Base-by-base conservation (phyloP, 139 green algal genomes). In the Ettlia oleoabundans region DNA sequence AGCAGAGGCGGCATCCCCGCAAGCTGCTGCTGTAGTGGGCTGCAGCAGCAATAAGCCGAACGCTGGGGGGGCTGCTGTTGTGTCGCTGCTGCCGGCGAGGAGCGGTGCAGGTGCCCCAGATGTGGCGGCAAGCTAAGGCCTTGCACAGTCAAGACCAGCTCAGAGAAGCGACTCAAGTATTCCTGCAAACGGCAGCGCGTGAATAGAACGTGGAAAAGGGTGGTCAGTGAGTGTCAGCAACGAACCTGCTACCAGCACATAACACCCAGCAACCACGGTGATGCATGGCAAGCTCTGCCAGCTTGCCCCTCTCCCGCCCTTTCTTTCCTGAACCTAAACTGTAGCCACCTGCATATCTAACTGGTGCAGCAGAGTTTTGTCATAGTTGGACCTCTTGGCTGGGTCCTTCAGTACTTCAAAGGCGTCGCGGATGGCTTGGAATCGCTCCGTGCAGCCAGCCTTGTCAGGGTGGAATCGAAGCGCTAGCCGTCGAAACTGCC, bases 381-480 rank as follows among this genome's bases (percentile, higher is more conserved):
- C 83, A 37, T 87, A 85, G 5, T 81, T 51, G 0, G 38, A 38
- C 19, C 83, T 22, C 40, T 10, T 19, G 18, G 8, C 42, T 3
- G 32, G 37, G 63, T 88, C 62, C 7, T 37, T 69, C 37, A 88
- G 62, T 30, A 85, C 71, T 21, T 85, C 30, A 30, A 70, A 85
- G 6, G 84, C 84, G 15, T 85, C 53, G 21, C 80, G 68, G 21
- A 88, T 63, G 9, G 47, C 55, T 24, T 71, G 76, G 30, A 87
- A 87, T 28, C 32, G 42, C 43, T 70, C 15, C 19, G 40, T 37
- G 21, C 58, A 4, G 40, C 35, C 22, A n/a, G 35, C 37, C 78
- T 94, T 95, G 86, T 97, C 94, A 8, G 94, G 94, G 78, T 97
- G 94, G 28, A 85, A 76, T 76, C 90, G 86, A 7, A 97, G 86